Evolutionary conservation across 371 early-diverging fungal genomes (phyloP), one percentile per base, ranked within the genome.

Genomic region (Lichtheimia ramosa): DNA sequence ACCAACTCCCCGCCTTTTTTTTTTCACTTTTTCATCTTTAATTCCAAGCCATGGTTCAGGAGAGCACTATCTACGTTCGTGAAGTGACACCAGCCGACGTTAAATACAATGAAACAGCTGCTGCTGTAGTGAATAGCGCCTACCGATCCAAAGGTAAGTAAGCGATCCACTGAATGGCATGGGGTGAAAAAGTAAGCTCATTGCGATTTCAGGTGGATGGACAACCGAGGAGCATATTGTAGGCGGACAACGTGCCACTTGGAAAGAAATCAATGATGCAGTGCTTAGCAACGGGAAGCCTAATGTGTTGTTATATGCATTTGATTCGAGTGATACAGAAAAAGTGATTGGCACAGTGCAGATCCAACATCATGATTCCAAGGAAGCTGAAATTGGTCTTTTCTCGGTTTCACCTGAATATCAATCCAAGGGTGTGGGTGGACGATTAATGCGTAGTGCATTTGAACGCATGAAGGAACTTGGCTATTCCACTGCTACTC

Each of bases 401-500:
- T 76, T 85, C 43, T 73, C 81, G 27, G 83, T 85, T 12, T 63
- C 74, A 13, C 85, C 81, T 21, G 20, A 65, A 0, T 68, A 71
- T 28, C 83, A 84, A 65, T 82, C 83, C 6, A 64, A 76, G 14
- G 85, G 85, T 20, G 79, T 83, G 43, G 85, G 85, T 16, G 76
- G 81, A 54, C 73, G 73, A 46, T 68, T 84, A 2, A 57, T 84
- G n/a, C 76, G 79, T 43, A 65, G 68, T 24, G 76, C 76, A 1
- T 54, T 81, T 57, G 53, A 51, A 2, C 62, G 77, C 23, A 79
- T 76, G 69, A 69, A 64, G 15, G 18, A 5, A 12, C 61, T 77
- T 46, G 67, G 75, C 3, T 77, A 68, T 39, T 51, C 63, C 1
- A 66, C 68, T 25, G 80, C 75, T 12, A 50, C 68, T 4, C 74